phyloP scores from a whole-genome alignment of 495 filamentous ascomycete species.

The Sordaria brevicollis region DNA sequence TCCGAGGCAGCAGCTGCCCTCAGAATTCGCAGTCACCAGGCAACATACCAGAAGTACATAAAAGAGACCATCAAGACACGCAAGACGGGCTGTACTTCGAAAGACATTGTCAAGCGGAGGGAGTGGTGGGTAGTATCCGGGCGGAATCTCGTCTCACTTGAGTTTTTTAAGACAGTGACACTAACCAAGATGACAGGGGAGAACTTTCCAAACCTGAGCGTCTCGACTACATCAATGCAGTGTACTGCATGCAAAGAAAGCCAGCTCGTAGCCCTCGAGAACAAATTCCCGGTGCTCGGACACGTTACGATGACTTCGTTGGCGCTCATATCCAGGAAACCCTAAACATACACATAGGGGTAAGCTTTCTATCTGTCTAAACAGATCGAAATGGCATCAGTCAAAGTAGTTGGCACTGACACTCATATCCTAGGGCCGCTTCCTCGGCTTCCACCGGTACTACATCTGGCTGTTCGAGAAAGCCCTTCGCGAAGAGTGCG shows the following conservation, averaged over 20 bases:
- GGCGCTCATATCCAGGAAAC: conserved; percentile 54
- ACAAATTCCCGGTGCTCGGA: conserved; percentile 19
- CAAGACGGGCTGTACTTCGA: conserved; percentile 1
- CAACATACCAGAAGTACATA: conserved; percentile 8
- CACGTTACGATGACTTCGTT: conserved; percentile 57
- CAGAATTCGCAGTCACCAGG: too few species aligned
- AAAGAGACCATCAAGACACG: not conserved
- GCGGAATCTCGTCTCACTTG: too few species aligned
- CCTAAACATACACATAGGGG: too few species aligned
- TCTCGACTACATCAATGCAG: conserved; percentile 47
- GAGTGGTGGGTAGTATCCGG: conserved; percentile 19
- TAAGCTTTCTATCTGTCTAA: too few species aligned
- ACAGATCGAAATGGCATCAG: too few species aligned
- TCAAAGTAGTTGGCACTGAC: too few species aligned
- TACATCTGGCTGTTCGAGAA: conserved; percentile 51
- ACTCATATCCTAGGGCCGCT: conserved; percentile 43
- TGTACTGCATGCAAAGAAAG: conserved; percentile 46
- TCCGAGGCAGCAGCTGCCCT: too few species aligned
- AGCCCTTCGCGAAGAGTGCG: conserved; percentile 53
- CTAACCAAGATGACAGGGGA: conserved; percentile 23
- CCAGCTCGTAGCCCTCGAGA: conserved; percentile 33
- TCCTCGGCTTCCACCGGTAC: conserved; percentile 59
- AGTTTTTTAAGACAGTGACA: too few species aligned
- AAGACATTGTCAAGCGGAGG: conserved; percentile 6
- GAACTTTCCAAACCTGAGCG: conserved; percentile 31